Evolutionary conservation across 2,329 filamentous ascomycete species (phyloP).

Genomic region (Boeremia exigua): DNA sequence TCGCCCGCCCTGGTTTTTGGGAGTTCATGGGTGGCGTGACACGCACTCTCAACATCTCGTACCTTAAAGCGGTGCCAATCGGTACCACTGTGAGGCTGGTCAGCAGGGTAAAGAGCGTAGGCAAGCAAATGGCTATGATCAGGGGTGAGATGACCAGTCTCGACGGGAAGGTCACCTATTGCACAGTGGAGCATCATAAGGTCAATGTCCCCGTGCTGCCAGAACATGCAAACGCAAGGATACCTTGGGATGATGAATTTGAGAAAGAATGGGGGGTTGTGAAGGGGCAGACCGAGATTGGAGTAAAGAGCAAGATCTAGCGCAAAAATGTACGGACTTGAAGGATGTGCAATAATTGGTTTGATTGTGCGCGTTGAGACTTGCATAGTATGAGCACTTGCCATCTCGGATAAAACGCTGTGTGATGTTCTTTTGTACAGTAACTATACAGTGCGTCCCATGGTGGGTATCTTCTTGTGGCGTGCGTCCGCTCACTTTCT

Average conservation of each 20-base stretch:
- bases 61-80: conserved; percentile 57
- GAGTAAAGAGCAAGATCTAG: conserved; percentile 30
- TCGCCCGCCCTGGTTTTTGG: conserved; percentile 58
- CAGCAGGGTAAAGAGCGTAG: conserved; percentile 54
- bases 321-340: not conserved
- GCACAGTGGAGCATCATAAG: conserved; percentile 61
- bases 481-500: conserved; percentile 43
- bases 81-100: conserved; percentile 53
- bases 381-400: not conserved
- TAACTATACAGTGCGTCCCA: conserved; percentile 20
- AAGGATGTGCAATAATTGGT: not conserved
- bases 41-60: conserved; percentile 58
- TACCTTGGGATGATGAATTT: conserved; percentile 56
- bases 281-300: conserved; percentile 13
- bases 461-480: conserved; percentile 6
- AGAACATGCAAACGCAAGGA: conserved; percentile 48
- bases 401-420: conserved; percentile 19
- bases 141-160: conserved; percentile 57
- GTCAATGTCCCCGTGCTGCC: conserved; percentile 52
- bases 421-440: conserved; percentile 24
- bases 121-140: conserved; percentile 60
- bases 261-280: conserved; percentile 35
- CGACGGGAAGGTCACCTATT: conserved; percentile 57
- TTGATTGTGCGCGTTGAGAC: not conserved
- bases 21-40: conserved; percentile 61